Conservation (phyloP, 2,329 filamentous ascomycete species). For the Hypoxylon sp. region DNA sequence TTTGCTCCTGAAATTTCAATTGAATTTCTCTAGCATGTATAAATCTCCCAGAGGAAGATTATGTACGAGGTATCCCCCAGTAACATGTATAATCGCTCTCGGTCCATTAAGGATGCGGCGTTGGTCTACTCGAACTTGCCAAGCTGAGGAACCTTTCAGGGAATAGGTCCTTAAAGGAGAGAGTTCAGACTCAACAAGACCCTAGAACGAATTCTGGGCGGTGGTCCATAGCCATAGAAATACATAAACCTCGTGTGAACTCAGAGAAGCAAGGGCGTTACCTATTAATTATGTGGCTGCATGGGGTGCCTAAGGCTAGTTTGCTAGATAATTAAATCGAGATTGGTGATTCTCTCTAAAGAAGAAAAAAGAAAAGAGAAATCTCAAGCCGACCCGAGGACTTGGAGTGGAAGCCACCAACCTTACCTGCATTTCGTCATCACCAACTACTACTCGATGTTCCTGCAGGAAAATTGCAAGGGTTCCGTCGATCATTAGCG, state of each 20-base stretch:
- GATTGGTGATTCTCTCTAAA: neutral
- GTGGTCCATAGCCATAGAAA: neutral
- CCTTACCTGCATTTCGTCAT: slow-evolving; percentile 32
- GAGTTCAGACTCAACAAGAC: neutral
- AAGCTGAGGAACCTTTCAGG: slow-evolving; percentile 4
- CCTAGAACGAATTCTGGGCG: neutral
- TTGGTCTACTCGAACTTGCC: slow-evolving; percentile 15
- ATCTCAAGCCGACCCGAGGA: slow-evolving; percentile 16
- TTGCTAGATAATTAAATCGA: slow-evolving; percentile 10
- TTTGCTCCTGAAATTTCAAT: neutral
- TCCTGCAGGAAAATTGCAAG: slow-evolving; percentile 39
- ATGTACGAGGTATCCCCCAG: neutral
- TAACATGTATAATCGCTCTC: neutral
- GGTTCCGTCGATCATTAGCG: slow-evolving; percentile 26
- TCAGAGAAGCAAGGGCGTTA: neutral
- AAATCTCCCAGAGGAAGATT: no score
- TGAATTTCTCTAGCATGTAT: no score
- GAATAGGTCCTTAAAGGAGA: neutral
- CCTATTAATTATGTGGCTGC: neutral
- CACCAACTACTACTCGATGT: slow-evolving; percentile 21
- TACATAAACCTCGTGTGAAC: neutral
- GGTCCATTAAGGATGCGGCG: neutral
- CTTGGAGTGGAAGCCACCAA: slow-evolving; percentile 18
- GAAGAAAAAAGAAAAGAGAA: neutral
- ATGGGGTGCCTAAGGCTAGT: neutral